Base-by-base conservation (phyloP, 805 yeast species). In the Saturnispora zaruensis region DNA sequence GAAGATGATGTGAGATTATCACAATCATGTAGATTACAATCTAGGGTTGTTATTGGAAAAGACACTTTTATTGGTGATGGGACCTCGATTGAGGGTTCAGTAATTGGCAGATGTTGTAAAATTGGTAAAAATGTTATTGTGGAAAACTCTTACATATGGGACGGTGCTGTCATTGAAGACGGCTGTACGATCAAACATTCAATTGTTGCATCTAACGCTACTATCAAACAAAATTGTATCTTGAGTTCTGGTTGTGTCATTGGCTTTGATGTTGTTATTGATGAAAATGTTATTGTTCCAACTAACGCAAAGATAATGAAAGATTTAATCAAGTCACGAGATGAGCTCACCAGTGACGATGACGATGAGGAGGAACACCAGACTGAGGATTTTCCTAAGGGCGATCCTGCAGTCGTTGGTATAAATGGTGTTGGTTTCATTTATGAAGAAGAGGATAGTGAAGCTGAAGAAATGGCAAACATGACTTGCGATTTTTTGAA, bases 1-100 rank as follows among this genome's bases (percentile, higher is more conserved):
- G 97, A 90, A 62, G 78, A 79, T 36, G 84, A 82, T 56, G 91
- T 91, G n/a, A 81, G 88, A 7, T 73, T 91, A 56, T 96, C 97
- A 0, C 96, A 91, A 62, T 83, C 93, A n/a, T 89, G 97, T 69
- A 80, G 79, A 56, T 80, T 93, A 52, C 87, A 85, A 18, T 78
- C 82, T 49, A 75, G 87, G 56, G 86, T 95, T 1, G 86, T 88
- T 3, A 84, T 93, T 55, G 99, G 98, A 3, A 71, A 83, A 1
- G 75, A 79, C 46, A 75, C 96, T 0, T 71, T 70, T 38, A 82
- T 93, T 57, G 96, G 96, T 40, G 89, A 84, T 56, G 81, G 83
- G 16, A 71, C 96, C 0, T 55, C 59, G 4, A 74, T 93, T 37
- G 73, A 74, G 50, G 79, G 81, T 48, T 81, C 95, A 23, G 85